Conservation (phyloP, 306 rosid genomes). For the Dalbergia cochinchinensis region DNA sequence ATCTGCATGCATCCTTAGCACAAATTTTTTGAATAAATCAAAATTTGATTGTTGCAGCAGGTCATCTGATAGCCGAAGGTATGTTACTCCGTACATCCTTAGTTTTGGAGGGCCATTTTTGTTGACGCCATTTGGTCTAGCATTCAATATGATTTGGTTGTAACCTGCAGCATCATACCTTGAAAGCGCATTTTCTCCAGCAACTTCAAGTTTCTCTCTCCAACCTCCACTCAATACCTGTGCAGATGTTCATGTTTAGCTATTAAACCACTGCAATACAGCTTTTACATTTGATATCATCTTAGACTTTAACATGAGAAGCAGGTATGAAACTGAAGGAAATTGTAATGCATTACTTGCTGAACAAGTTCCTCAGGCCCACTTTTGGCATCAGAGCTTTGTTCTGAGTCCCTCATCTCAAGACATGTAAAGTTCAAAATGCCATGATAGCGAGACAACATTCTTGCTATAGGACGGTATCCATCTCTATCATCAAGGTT, state of each 20-base stretch:
- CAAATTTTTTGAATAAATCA: slow-evolving; percentile 73
- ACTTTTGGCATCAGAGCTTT: slow-evolving; percentile 62
- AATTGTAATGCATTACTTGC: slow-evolving; percentile 60
- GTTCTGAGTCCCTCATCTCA: slow-evolving; percentile 83
- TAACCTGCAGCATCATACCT: slow-evolving; percentile 76
- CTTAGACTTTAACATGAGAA: background rate
- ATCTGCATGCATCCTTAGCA: slow-evolving; percentile 86
- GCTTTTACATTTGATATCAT: slow-evolving; percentile 13
- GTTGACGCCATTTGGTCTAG: slow-evolving; percentile 85
- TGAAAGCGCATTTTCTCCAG: slow-evolving; percentile 95
- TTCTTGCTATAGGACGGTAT: slow-evolving; percentile 80
- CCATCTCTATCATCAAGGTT: slow-evolving; percentile 78
- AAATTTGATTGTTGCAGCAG: slow-evolving; percentile 64
- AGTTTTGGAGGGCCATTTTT: slow-evolving; percentile 64
- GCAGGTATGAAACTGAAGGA: background rate
- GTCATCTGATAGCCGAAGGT: slow-evolving; percentile 73
- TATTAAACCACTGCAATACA: slow-evolving; percentile 17
- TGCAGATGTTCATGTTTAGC: slow-evolving; percentile 10
- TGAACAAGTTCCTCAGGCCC: slow-evolving; percentile 80
- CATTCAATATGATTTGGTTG: slow-evolving; percentile 86
- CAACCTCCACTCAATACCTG: slow-evolving; percentile 88
- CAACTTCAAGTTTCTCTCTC: slow-evolving; percentile 82
- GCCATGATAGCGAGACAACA: slow-evolving; percentile 68
- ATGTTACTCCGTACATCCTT: slow-evolving; percentile 81
- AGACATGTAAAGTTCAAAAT: slow-evolving; percentile 81